phyloP scores from a whole-genome alignment of 2,329 filamentous ascomycete genomes.

The Sporothrix luriei region DNA sequence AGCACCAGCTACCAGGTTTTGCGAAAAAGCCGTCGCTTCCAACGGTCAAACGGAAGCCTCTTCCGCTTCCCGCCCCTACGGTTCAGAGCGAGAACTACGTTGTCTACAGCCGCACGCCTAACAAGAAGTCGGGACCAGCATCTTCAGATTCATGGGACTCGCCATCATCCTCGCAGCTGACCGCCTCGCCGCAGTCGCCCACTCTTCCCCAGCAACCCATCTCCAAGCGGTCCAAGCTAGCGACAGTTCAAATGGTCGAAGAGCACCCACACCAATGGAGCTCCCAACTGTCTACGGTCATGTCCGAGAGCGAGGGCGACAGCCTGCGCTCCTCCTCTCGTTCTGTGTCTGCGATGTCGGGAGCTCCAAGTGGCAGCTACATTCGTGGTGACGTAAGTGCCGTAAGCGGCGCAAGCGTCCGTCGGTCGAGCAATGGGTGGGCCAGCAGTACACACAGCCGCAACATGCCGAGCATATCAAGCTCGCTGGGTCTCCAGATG shows the following conservation, averaged over 20 bases:
- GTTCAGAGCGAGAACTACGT: conserved; percentile 28
- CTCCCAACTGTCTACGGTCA: conserved; percentile 64
- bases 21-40: conserved; percentile 29
- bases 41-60: conserved; percentile 33
- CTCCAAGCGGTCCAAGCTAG: conserved; percentile 30
- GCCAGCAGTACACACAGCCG: conserved; percentile 54
- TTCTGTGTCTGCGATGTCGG: conserved; percentile 50
- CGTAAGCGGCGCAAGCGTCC: conserved; percentile 32
- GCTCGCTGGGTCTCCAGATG: conserved; percentile 52
- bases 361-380: conserved; percentile 40
- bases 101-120: conserved; percentile 26
- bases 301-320: conserved; percentile 61
- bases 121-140: neutral
- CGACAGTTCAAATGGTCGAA: conserved; percentile 51
- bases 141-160: conserved; percentile 38
- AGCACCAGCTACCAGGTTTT: conserved; percentile 16
- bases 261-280: conserved; percentile 62
- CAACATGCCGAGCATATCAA: conserved; percentile 61
- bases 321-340: conserved; percentile 54
- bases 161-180: conserved; percentile 42
- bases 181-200: conserved; percentile 33
- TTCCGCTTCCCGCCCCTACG: conserved; percentile 30
- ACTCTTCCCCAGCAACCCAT: conserved; percentile 30
- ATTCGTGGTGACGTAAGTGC: conserved; percentile 41
- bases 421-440: conserved; percentile 53